Evolutionary conservation across 805 yeast species (phyloP).

Genomic region (Lipomyces sp.): DNA sequence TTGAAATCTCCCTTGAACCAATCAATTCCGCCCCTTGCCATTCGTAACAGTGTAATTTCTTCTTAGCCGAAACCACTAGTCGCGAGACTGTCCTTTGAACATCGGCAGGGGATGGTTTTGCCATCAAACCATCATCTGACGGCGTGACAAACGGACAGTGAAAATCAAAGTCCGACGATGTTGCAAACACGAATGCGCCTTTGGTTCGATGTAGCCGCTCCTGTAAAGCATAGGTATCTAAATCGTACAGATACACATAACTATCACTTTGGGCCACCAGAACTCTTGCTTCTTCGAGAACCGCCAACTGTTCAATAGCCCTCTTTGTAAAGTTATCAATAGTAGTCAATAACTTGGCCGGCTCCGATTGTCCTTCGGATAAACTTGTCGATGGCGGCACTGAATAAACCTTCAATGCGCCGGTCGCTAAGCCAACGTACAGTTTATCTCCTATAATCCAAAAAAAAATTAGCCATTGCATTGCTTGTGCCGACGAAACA

Average conservation of each 20-base stretch:
- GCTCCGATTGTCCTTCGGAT: background rate
- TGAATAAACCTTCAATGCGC: constrained; percentile 40
- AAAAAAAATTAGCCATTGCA: background rate
- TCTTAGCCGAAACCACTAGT: constrained; percentile 40
- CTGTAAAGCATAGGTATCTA: constrained; percentile 43
- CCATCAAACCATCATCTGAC: background rate
- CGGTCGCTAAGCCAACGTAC: constrained; percentile 42
- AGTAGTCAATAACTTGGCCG: constrained; percentile 31
- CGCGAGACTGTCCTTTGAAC: constrained; percentile 41
- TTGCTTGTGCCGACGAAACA: background rate
- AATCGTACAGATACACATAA: constrained; percentile 45
- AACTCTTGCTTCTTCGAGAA: constrained; percentile 45
- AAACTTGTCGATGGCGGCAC: constrained; percentile 19
- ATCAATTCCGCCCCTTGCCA: constrained; percentile 36
- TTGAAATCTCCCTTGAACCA: constrained; percentile 29
- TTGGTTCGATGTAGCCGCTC: constrained; percentile 46
- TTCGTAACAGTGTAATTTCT: constrained; percentile 34
- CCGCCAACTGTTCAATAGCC: constrained; percentile 45
- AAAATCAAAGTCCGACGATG: constrained; percentile 29
- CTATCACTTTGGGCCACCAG: constrained; percentile 45
- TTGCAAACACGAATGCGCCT: constrained; percentile 44
- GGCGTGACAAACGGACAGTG: constrained; percentile 14
- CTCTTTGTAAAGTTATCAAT: constrained; percentile 37
- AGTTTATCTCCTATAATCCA: constrained; percentile 35
- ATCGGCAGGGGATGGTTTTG: constrained; percentile 18